These are phyloP conservation scores for Mitragyna speciosa DNA, from an alignment of 257 asterid species.

Conservation along the genomic window DNA sequence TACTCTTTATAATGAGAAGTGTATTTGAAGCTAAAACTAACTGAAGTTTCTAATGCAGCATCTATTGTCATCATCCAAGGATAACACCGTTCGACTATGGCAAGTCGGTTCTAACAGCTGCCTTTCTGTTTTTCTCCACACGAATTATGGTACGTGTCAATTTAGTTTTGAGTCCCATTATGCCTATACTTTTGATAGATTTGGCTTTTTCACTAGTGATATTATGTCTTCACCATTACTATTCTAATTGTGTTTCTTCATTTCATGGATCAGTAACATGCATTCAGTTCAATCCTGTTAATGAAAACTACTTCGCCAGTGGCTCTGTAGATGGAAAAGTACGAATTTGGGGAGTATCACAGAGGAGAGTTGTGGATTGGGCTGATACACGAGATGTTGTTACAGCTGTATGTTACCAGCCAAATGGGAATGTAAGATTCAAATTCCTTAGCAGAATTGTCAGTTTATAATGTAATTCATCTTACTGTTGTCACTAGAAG, in stretches of 20 bases:
- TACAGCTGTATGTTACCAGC: slow-evolving; percentile 78
- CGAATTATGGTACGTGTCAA: slow-evolving; percentile 54
- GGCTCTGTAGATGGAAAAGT: slow-evolving; percentile 89
- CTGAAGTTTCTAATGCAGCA: slow-evolving; percentile 42
- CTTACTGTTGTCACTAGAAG: neutral
- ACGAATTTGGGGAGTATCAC: slow-evolving; percentile 68
- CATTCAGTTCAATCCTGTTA: slow-evolving; percentile 74
- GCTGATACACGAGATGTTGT: slow-evolving; percentile 48
- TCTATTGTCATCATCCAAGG: slow-evolving; percentile 73
- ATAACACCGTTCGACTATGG: slow-evolving; percentile 78
- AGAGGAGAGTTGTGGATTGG: slow-evolving; percentile 71
- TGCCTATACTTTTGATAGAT: too few species aligned
- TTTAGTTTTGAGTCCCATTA: neutral
- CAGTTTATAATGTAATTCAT: neutral
- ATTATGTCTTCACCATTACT: neutral
- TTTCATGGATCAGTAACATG: slow-evolving; percentile 62
- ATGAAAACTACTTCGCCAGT: slow-evolving; percentile 66
- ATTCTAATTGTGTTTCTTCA: neutral
- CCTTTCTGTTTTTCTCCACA: slow-evolving; percentile 64
- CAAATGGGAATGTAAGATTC: slow-evolving; percentile 60
- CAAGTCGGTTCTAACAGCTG: slow-evolving; percentile 52
- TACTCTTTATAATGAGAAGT: neutral
- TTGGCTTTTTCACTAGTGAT: neutral
- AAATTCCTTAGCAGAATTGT: neutral
- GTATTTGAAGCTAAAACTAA: slow-evolving; percentile 15